These are phyloP conservation scores for Penicillium argentinense DNA, from an alignment of 495 filamentous ascomycete species.

Conservation along the genomic window DNA sequence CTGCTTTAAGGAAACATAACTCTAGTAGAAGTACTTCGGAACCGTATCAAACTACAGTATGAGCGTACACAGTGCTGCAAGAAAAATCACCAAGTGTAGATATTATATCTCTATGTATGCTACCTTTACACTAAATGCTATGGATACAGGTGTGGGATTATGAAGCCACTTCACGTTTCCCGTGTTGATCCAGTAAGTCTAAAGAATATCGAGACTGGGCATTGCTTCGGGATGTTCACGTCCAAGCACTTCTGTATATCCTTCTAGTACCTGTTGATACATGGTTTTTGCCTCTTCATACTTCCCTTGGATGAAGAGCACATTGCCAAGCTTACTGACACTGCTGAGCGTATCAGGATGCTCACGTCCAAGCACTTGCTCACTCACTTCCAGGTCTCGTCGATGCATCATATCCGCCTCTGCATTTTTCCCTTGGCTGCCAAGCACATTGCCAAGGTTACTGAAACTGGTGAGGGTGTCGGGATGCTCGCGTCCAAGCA, in stretches of 20 bases:
- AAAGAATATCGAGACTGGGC: too few species aligned
- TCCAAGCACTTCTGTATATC: background rate
- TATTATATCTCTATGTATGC: background rate
- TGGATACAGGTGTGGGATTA: background rate
- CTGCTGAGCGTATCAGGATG: background rate
- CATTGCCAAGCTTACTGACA: background rate
- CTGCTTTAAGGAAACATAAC: too few species aligned
- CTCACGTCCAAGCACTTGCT: background rate
- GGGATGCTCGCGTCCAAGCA: conserved; percentile 39
- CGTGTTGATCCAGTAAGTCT: too few species aligned
- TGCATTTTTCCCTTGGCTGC: conserved; percentile 1
- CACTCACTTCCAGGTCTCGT: background rate
- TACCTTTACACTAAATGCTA: background rate
- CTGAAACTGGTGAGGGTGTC: conserved; percentile 38
- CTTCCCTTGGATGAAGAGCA: background rate
- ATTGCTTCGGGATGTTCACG: too few species aligned
- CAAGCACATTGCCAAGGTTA: conserved; percentile 21
- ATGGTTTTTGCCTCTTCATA: background rate
- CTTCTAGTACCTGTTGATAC: background rate
- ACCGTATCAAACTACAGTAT: too few species aligned
- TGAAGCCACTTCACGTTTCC: too few species aligned
- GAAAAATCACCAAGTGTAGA: too few species aligned
- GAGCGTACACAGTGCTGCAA: too few species aligned
- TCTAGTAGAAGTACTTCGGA: too few species aligned
- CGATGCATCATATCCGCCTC: conserved; percentile 3